Base-by-base conservation (phyloP, 345 rosid genomes). In the Ceriops decandra region DNA sequence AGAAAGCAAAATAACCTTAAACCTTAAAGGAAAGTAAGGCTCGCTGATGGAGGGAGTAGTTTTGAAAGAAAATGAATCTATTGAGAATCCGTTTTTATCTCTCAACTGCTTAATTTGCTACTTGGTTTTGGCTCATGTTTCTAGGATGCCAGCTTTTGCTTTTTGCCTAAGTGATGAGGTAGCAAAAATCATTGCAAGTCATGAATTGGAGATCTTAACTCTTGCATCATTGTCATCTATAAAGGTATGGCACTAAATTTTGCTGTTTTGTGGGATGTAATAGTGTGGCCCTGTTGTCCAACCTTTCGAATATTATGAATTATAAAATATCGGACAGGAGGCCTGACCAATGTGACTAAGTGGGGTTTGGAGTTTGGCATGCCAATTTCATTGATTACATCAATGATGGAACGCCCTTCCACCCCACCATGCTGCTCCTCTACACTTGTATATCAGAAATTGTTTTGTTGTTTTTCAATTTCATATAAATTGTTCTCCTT, bases 131-230 rank as follows among this genome's bases (percentile, higher is more conserved):
- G 7, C 52, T 11, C 27, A 9, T 21, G 60, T 32, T 75, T 70
- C 73, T 86, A 95, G 98, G 83, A 65, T 90, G 67, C 98, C 92
- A 53, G 99, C 90, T 65, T 91, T 83, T 76, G 93, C 88, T 20
- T 77, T 85, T 66, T 90, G 95, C 85, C 91, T 82, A 72, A 85
- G 69, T 76, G 84, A 86, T 21, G 81, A 73, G 71, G 86, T 84
- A 30, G 81, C 79, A 6, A 85, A 80, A 57, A 76, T 83, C 33
- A 83, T 95, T 15, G 66, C 60, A 66, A 77, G 88, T 69, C 89
- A 71, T 67, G 81, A 88, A 76, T 74, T 95, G 73, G 97, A 91
- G 85, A 91, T 91, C 61, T 60, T 74, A 68, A 90, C 96, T 52
- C 98, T 95, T 66, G 91, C 98, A n/a, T 72, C 82, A 17, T 68